Conservation (phyloP, 108 stramenopile species). For the Skeletonema potamos region DNA sequence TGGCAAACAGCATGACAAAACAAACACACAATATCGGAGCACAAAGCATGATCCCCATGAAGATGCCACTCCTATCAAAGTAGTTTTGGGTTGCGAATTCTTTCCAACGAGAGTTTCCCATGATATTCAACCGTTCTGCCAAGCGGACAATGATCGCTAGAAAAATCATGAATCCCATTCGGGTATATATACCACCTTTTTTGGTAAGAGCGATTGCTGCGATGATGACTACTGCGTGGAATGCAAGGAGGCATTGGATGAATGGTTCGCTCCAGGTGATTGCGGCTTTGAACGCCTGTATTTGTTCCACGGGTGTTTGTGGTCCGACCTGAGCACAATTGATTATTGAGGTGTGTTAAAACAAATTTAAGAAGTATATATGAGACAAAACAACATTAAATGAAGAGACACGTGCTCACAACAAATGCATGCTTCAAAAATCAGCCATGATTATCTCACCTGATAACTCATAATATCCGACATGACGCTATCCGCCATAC, state of each 20-base stretch:
- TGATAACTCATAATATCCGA: conserved; percentile 71
- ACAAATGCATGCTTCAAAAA: neutral
- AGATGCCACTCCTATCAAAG: conserved; percentile 86
- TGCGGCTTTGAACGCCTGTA: conserved; percentile 77
- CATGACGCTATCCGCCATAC: conserved; percentile 79
- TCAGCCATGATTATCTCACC: conserved; percentile 27
- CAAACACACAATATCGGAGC: conserved; percentile 77
- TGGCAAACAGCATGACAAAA: conserved; percentile 71
- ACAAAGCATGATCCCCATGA: conserved; percentile 80
- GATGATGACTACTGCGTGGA: conserved; percentile 68
- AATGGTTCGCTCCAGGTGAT: conserved; percentile 86
- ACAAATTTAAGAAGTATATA: conserved; percentile 3
- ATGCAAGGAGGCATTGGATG: conserved; percentile 57
- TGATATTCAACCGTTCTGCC: conserved; percentile 70
- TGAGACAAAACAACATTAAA: no score
- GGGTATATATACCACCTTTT: conserved; percentile 37
- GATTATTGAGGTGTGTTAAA: neutral
- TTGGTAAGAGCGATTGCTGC: conserved; percentile 46
- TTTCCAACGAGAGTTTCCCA: conserved; percentile 64
- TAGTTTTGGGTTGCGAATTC: conserved; percentile 89
- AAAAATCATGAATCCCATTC: conserved; percentile 65
- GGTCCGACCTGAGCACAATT: conserved; percentile 42
- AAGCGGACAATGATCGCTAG: conserved; percentile 63
- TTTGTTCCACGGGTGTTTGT: conserved; percentile 65
- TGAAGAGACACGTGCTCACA: neutral